Percentiles rank a stretch among this genome's conserved stretches.
Evolutionary conservation across 129 eudicot species (phyloP).

Genomic region (Chrysanthemum makinoi): DNA sequence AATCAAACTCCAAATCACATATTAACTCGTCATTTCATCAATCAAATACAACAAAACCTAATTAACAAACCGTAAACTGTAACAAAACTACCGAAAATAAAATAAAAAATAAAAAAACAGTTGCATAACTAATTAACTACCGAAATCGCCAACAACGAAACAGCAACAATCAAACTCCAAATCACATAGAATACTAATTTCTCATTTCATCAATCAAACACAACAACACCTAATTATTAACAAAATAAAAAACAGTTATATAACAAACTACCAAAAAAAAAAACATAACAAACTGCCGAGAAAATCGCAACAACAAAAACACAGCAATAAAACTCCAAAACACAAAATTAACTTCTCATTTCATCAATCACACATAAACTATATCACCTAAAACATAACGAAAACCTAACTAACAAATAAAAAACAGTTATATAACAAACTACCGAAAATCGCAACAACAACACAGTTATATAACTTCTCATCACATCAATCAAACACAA

Average conservation of each 20-base stretch:
- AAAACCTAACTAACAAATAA: no score
- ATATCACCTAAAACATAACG: no score
- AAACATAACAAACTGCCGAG: not conserved
- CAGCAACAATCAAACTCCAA: conserved; percentile 20
- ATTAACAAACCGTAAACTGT: not conserved
- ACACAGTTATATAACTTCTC: not conserved
- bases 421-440: not conserved
- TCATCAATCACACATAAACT: no score
- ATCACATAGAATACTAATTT: not conserved
- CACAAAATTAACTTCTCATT: conserved; percentile 1
- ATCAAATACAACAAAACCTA: not conserved
- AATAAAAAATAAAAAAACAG: no score
- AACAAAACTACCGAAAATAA: not conserved
- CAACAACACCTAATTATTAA: not conserved
- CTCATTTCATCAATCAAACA: not conserved
- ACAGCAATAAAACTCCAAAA: not conserved
- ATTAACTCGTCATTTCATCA: not conserved
- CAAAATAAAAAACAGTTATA: not conserved
- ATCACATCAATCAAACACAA: no score
- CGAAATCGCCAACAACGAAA: not conserved
- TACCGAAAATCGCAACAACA: not conserved
- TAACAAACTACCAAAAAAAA: not conserved
- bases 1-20: conserved; percentile 13
- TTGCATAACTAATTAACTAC: no score
- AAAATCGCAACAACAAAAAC: not conserved